phyloP scores from a whole-genome alignment of 2,329 filamentous ascomycete genomes.

The Huntiella savannae region DNA sequence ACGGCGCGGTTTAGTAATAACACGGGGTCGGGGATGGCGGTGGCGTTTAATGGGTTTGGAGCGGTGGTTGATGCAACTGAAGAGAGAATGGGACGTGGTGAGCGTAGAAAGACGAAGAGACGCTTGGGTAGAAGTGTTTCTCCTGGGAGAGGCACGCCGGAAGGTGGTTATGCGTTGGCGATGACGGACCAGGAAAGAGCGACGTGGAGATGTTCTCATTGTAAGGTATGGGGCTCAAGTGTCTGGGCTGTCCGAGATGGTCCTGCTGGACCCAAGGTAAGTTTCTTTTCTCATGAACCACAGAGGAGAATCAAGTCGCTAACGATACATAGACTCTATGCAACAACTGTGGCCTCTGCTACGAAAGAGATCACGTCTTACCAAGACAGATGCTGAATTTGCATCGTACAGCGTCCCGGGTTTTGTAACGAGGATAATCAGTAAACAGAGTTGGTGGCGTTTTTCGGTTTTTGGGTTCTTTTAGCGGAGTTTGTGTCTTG shows the following conservation, averaged over 20 bases:
- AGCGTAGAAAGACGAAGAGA: constrained; percentile 87
- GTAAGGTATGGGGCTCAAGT: constrained; percentile 67
- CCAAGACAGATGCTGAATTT: constrained; percentile 33
- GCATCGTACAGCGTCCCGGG: constrained; percentile 15
- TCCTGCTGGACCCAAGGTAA: constrained; percentile 62
- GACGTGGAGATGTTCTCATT: constrained; percentile 78
- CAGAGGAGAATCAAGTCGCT: neutral
- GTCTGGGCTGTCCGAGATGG: constrained; percentile 94
- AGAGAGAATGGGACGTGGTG: constrained; percentile 77
- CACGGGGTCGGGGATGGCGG: constrained; percentile 59
- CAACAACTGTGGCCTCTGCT: constrained; percentile 80
- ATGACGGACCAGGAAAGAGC: constrained; percentile 60
- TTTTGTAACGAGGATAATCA: neutral
- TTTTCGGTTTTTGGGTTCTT: neutral
- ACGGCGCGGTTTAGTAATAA: constrained; percentile 84
- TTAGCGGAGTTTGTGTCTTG: neutral
- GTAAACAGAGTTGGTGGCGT: neutral
- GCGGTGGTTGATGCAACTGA: constrained; percentile 40
- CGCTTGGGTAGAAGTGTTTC: constrained; percentile 67
- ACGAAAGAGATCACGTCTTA: constrained; percentile 68
- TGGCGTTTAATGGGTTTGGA: constrained; percentile 38
- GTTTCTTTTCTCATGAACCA: constrained; percentile 17
- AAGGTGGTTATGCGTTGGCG: constrained; percentile 52
- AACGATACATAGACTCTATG: constrained; percentile 48
- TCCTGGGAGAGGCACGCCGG: constrained; percentile 65